Evolutionary conservation across 257 asterid genomes (phyloP).

Genomic region (Euphrasia confusa): DNA sequence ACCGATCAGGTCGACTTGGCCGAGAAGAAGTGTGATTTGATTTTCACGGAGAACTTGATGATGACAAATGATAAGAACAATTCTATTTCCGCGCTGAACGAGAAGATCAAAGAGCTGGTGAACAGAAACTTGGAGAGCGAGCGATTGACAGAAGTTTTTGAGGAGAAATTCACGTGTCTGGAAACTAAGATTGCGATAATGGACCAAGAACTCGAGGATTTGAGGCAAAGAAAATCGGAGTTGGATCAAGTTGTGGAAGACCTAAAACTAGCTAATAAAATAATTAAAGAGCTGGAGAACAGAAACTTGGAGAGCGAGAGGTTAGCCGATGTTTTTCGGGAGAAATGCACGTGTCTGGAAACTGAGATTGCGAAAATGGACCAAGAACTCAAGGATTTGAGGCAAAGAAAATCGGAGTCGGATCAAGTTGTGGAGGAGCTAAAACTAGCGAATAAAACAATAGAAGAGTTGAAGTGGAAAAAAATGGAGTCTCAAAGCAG

Average conservation of each 20-base stretch:
- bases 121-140: no score
- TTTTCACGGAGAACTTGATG: slow-evolving; percentile 9
- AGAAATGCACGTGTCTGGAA: no score
- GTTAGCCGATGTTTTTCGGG: no score
- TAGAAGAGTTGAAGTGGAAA: background rate
- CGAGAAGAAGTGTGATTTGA: slow-evolving; percentile 1
- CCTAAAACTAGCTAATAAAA: background rate
- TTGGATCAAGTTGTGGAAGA: no score
- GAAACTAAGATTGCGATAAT: background rate
- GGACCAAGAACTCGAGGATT: slow-evolving; percentile 18
- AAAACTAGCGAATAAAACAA: background rate
- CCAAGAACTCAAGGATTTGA: no score
- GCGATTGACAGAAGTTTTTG: no score
- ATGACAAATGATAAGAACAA: slow-evolving; percentile 11
- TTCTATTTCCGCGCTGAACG: slow-evolving; percentile 12
- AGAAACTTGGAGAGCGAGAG: no score
- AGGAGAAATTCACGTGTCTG: no score
- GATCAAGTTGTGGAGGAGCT: no score
- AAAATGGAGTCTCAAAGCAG: background rate
- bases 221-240: background rate
- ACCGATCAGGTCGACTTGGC: background rate
- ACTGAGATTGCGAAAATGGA: no score
- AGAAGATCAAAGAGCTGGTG: background rate
- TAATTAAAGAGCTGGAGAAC: background rate
- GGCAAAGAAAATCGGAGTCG: no score